Conservation (phyloP, 2,329 filamentous ascomycete species). For the Cladosporium sp. region DNA sequence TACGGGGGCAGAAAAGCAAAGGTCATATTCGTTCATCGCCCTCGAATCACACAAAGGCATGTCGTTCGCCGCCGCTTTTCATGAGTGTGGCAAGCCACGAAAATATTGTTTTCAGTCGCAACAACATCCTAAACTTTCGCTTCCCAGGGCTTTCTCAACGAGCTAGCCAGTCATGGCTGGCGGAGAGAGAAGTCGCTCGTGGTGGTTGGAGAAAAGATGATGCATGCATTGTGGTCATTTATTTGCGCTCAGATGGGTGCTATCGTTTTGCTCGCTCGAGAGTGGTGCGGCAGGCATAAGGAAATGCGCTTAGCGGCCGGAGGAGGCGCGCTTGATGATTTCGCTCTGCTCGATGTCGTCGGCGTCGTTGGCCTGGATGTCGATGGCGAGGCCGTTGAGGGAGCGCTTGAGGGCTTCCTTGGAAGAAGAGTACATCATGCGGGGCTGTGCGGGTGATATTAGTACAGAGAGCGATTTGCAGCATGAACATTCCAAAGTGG, state of each 20-base stretch:
- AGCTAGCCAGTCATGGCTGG: background rate
- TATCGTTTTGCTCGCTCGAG: slow-evolving; percentile 8
- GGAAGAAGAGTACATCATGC: slow-evolving; percentile 89
- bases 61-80: background rate
- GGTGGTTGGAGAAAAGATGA: background rate
- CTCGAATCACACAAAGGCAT: background rate
- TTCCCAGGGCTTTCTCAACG: background rate
- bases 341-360: slow-evolving; percentile 79
- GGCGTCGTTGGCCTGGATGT: slow-evolving; percentile 27
- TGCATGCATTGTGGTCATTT: slow-evolving; percentile 15
- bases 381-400: slow-evolving; percentile 34
- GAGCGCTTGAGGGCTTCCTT: slow-evolving; percentile 83
- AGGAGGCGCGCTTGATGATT: slow-evolving; percentile 55
- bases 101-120: background rate
- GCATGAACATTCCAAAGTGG: background rate
- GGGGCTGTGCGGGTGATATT: slow-evolving; percentile 57
- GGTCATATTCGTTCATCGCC: background rate
- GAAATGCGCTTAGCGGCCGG: slow-evolving; percentile 18
- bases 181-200: background rate
- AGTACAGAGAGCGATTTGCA: background rate
- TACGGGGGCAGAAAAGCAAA: background rate
- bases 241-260: slow-evolving; percentile 11
- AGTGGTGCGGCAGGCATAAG: background rate
- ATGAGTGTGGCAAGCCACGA: slow-evolving; percentile 1
- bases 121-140: background rate